A percentile compares a stretch with the other conserved stretches of the same genome.
Evolutionary conservation across 441 rosid genomes (phyloP).

Genomic region (Viola pubescens): DNA sequence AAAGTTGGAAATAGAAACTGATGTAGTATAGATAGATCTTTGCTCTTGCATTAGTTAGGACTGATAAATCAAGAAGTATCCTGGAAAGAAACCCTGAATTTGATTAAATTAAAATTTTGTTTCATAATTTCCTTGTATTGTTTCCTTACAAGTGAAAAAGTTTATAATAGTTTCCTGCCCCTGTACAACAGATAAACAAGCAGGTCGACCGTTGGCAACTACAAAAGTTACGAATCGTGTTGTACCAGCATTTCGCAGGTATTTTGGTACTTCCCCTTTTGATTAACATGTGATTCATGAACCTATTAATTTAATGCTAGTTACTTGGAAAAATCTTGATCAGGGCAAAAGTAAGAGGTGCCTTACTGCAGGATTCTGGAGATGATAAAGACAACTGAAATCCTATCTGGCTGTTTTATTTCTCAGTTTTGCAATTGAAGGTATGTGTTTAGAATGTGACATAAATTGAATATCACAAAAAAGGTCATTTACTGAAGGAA

Average conservation of each 20-base stretch:
- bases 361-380: conserved; percentile 44
- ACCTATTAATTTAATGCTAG: conserved; percentile 2
- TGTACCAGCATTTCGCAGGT: conserved; percentile 60
- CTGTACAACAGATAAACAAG: conserved; percentile 34
- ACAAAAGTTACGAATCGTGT: conserved; percentile 43
- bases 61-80: too few species aligned
- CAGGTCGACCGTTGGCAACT: conserved; percentile 25
- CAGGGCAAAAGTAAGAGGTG: conserved; percentile 73
- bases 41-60: too few species aligned
- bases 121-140: neutral
- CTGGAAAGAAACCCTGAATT: neutral
- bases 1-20: neutral
- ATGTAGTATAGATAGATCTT: neutral
- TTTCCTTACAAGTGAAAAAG: neutral
- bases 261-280: conserved; percentile 1
- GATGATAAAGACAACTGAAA: conserved; percentile 35
- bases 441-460: neutral
- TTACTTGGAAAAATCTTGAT: conserved; percentile 18
- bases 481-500: too few species aligned
- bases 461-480: neutral
- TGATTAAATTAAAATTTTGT: neutral
- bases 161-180: neutral
- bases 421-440: neutral
- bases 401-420: neutral
- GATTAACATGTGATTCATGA: neutral